Evolutionary conservation across 331 rosid species (phyloP), one percentile per base, ranked within the genome.

Genomic region (Dryas integrifolia): DNA sequence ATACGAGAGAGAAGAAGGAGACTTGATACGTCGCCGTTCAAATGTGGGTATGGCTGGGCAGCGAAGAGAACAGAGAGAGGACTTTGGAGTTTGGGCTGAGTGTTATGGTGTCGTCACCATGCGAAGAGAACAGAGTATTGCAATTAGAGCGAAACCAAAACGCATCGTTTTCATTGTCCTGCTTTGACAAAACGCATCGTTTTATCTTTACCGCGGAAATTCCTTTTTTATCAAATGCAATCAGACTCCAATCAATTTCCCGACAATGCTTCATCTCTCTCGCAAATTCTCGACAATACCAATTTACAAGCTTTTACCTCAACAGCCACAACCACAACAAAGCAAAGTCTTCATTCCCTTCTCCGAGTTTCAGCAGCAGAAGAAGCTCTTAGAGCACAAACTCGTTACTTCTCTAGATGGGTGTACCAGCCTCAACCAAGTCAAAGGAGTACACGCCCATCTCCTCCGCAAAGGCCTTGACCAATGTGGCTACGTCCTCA

Each of bases 361-460:
- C 10, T 73, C 82, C 10, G 72, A 69, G 44, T 48, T 35, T 39
- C 81, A 71, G 52, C 82, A 69, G 30, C 58, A 58, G 55, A 74
- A 71, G 46, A 79, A 69, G 55, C 74, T 80, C 11, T 21, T 80
- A 38, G 75, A 83, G 68, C 53, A 51, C 74, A 71, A 58, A 26
- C 69, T 83, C 73, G 63, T 72, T 24, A 11, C 67, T n/a, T 46
- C 69, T 73, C 82, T 83, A 2, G 75, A 83, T 47, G 51, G 38
- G 2, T 81, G 85, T 69, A 45, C 57, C 14, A 15, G 11, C 47
- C 47, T 78, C 24, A 10, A 10, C 12, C 85, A 62, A 39, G 64
- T 74, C 83, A 78, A 78, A 38, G 65, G 57, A 58, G 79, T 84
- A 9, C 85, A 84, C 68, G 83, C 75, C 69, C 85, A 79, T 58